phyloP scores from a whole-genome alignment of 495 filamentous ascomycete genomes.

The Penicillium bialowiezense region DNA sequence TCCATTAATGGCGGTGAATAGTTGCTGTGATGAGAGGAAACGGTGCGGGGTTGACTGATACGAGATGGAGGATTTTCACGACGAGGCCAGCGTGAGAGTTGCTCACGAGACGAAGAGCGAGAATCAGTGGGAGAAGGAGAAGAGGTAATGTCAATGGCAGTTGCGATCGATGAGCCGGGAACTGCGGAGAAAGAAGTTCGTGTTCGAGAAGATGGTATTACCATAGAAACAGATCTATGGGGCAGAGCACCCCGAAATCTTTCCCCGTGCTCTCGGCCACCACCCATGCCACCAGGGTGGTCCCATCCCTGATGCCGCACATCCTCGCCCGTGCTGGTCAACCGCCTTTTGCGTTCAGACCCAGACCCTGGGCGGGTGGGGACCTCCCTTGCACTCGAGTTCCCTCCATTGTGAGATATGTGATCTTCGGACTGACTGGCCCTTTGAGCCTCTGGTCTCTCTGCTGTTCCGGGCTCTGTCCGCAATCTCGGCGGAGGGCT shows the following conservation, averaged over 20 bases:
- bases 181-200: slow-evolving; percentile 7
- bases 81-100: slow-evolving; percentile 1
- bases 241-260: slow-evolving; percentile 7
- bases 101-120: slow-evolving; percentile 4
- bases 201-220: slow-evolving; percentile 15
- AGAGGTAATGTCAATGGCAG: slow-evolving; percentile 38
- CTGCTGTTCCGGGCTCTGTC: background rate
- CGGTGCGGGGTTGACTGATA: background rate
- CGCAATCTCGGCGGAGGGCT: background rate
- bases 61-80: background rate
- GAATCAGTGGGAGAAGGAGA: slow-evolving; percentile 20
- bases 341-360: slow-evolving; percentile 38
- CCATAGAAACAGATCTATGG: slow-evolving; percentile 21
- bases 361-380: slow-evolving; percentile 22
- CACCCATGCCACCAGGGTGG: slow-evolving; percentile 17
- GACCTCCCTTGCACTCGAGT: slow-evolving; percentile 17
- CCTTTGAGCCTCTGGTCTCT: slow-evolving; percentile 9
- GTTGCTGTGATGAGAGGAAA: background rate
- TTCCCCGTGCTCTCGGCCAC: slow-evolving; percentile 1
- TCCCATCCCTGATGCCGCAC: slow-evolving; percentile 21
- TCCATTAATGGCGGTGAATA: background rate
- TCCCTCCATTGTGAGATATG: background rate
- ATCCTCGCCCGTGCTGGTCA: slow-evolving; percentile 29
- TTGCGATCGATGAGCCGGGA: slow-evolving; percentile 32
- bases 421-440: background rate